Conservation (phyloP, 768 basidiomycete genomes). For the Agrocybe praecox region DNA sequence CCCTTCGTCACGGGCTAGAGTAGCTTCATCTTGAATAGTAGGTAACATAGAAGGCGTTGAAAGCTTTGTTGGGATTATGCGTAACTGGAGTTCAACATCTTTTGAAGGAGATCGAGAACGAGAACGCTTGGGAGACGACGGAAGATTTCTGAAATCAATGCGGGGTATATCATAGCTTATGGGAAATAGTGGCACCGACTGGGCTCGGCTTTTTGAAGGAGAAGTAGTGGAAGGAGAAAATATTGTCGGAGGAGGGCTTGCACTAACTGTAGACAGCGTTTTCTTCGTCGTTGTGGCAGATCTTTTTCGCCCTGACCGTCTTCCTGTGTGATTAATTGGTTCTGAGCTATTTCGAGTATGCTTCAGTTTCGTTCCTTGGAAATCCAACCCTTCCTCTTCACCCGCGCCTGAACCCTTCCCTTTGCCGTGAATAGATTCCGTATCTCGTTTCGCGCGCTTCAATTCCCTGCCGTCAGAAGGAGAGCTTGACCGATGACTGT, state of each 20-base stretch:
- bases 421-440: conserved; percentile 5
- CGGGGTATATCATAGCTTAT: conserved; percentile 29
- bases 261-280: conserved; percentile 25
- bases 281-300: conserved; percentile 28
- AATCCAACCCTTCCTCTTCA: conserved; percentile 6
- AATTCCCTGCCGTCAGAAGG: conserved; percentile 31
- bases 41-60: conserved; percentile 8
- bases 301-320: conserved; percentile 24
- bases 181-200: conserved; percentile 47
- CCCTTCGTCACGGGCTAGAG: conserved; percentile 21
- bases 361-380: conserved; percentile 13
- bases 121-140: conserved; percentile 39
- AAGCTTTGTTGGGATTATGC: conserved; percentile 25
- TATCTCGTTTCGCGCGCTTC: conserved; percentile 39
- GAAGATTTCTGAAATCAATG: conserved; percentile 46
- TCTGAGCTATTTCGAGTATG: conserved; percentile 41
- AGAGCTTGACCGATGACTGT: conserved; percentile 21
- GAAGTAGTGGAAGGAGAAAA: conserved; percentile 20
- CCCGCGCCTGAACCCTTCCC: conserved; percentile 15
- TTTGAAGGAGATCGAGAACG: conserved; percentile 46
- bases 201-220: conserved; percentile 37
- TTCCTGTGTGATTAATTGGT: conserved; percentile 21
- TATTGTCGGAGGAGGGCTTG: conserved; percentile 16
- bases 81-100: conserved; percentile 34
- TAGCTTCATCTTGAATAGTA: conserved; percentile 29